Evolutionary conservation across 176 grass and related monocot species (phyloP).

Genomic region (Carex kokanica): DNA sequence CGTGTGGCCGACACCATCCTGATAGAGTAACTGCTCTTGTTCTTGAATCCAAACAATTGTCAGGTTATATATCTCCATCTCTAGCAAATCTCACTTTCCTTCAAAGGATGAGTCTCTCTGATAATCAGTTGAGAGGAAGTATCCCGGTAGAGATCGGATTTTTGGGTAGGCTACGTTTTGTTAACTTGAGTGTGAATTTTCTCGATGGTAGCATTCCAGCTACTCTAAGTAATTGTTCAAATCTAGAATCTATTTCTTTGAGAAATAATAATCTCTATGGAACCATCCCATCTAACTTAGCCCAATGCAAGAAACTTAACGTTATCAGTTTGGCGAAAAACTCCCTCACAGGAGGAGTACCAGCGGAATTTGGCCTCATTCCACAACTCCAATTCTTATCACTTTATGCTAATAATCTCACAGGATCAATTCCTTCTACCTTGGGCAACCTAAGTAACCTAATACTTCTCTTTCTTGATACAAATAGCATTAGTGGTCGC

Average conservation of each 20-base stretch:
- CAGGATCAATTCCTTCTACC: too few relatives aligned
- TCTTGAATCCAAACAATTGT: conserved; percentile 9
- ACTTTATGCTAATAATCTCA: too few relatives aligned
- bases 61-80: conserved; percentile 14
- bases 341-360: conserved; percentile 9
- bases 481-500: too few relatives aligned
- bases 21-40: conserved; percentile 25
- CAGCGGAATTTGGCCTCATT: background rate
- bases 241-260: conserved; percentile 9
- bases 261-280: conserved; percentile 18
- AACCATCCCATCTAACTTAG: conserved; percentile 24
- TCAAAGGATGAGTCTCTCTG: conserved; percentile 12
- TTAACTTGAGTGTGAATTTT: conserved; percentile 20
- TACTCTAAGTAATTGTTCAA: conserved; percentile 27
- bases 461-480: too few relatives aligned
- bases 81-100: conserved; percentile 46
- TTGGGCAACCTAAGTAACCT: too few relatives aligned
- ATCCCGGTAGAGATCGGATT: conserved; percentile 26
- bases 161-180: background rate
- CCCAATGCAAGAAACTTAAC: conserved; percentile 3
- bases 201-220: conserved; percentile 31
- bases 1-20: conserved; percentile 25
- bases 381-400: too few relatives aligned
- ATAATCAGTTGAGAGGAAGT: conserved; percentile 21
- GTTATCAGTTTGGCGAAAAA: background rate